Evolutionary conservation across 495 filamentous ascomycete genomes (phyloP).

Genomic region (Barbatosphaeria neglecta): DNA sequence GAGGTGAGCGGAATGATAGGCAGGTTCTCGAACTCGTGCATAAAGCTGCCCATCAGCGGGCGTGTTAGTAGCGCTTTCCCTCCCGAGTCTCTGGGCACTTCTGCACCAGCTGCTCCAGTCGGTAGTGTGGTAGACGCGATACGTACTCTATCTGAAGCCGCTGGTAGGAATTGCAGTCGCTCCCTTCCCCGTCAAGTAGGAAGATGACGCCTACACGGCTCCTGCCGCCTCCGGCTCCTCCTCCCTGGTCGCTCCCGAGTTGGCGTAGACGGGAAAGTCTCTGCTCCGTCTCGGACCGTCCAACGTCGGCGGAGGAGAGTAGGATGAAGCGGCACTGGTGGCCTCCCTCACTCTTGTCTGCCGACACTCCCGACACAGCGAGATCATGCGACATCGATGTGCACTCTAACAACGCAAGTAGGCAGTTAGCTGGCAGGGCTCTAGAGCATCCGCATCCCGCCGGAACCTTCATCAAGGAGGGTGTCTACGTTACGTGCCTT

Average conservation of each 20-base stretch:
- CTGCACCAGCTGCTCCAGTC: too few species aligned
- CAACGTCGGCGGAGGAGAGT: constrained; percentile 36
- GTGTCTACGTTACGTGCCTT: neutral
- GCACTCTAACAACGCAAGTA: constrained; percentile 24
- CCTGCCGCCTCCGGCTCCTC: neutral
- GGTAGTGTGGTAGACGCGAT: neutral
- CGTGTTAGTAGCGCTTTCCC: too few species aligned
- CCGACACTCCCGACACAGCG: constrained; percentile 25
- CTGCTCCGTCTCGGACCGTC: constrained; percentile 9
- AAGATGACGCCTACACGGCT: constrained; percentile 40
- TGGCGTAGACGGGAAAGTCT: constrained; percentile 39
- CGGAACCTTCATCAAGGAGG: neutral
- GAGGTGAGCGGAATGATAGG: constrained; percentile 25
- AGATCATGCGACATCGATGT: constrained; percentile 42
- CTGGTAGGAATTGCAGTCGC: constrained; percentile 21
- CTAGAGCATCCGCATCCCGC: too few species aligned
- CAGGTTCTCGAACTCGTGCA: constrained; percentile 11
- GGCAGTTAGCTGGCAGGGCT: too few species aligned
- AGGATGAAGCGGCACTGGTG: constrained; percentile 37
- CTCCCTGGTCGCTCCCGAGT: constrained; percentile 24
- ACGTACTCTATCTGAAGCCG: constrained; percentile 31
- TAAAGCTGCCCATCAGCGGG: constrained; percentile 7
- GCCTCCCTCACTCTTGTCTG: constrained; percentile 1
- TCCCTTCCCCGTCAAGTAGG: constrained; percentile 28
- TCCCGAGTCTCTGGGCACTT: too few species aligned